Percentiles rank a stretch among this genome's conserved stretches.
Evolutionary conservation across 129 eudicot genomes (phyloP).

Genomic region (Pulicaria dysenterica): DNA sequence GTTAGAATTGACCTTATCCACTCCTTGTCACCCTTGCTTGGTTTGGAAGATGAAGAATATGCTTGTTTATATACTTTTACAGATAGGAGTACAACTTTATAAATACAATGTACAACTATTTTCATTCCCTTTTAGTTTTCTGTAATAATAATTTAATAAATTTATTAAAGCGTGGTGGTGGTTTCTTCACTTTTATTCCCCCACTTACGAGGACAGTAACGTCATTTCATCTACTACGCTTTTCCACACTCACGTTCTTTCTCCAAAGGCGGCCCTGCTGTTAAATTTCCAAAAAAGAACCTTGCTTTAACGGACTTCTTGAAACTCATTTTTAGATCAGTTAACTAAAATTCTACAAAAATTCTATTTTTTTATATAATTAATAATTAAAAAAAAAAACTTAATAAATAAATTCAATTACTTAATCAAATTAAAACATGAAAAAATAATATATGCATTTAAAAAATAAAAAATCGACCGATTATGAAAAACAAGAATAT

Average conservation of each 20-base stretch:
- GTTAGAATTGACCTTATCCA: slow-evolving; percentile 33
- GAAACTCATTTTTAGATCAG: too few relatives aligned
- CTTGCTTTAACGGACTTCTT: slow-evolving; percentile 28
- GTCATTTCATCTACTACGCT: slow-evolving; percentile 39
- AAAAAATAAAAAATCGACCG: not conserved
- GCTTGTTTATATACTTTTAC: slow-evolving; percentile 34
- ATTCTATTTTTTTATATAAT: too few relatives aligned
- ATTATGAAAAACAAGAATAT: not conserved
- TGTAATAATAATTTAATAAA: not conserved
- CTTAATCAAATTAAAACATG: too few relatives aligned
- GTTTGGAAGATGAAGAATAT: slow-evolving; percentile 38
- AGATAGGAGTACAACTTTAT: slow-evolving; percentile 34
- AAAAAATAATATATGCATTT: too few relatives aligned
- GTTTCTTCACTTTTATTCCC: slow-evolving; percentile 13
- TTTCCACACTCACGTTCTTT: slow-evolving; percentile 52
- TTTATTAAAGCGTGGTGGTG: not conserved
- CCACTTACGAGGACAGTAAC: slow-evolving; percentile 29
- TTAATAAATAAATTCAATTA: too few relatives aligned
- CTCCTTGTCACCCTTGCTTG: slow-evolving; percentile 19
- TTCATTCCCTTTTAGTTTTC: not conserved
- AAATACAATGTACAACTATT: slow-evolving; percentile 34
- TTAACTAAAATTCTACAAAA: too few relatives aligned
- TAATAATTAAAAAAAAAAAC: too few relatives aligned
- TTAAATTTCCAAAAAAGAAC: slow-evolving; percentile 33
- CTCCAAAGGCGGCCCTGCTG: slow-evolving; percentile 51